Percentiles rank a stretch among this genome's conserved stretches.
phyloP scores from a whole-genome alignment of 202 grass and related monocot species.

The Musa balbisiana region DNA sequence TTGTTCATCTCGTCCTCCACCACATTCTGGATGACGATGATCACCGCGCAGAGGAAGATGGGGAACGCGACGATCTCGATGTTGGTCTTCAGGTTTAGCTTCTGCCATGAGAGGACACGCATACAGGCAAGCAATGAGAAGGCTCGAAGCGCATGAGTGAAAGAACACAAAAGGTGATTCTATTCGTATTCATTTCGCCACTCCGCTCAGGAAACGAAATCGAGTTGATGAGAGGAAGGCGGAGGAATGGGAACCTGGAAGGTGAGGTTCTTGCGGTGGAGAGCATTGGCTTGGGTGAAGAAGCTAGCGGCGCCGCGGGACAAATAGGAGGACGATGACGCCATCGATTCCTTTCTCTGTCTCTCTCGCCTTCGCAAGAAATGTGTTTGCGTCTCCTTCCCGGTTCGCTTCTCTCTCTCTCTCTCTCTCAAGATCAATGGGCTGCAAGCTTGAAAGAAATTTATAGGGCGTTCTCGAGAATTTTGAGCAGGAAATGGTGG shows the following conservation, averaged over 20 bases:
- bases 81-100: conserved; percentile 78
- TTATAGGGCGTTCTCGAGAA: too few relatives aligned
- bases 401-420: too few relatives aligned
- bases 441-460: too few relatives aligned
- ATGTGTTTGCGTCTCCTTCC: too few relatives aligned
- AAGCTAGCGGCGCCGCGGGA: conserved; percentile 45
- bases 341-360: not conserved
- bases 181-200: too few relatives aligned
- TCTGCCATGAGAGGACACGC: conserved; percentile 22
- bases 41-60: conserved; percentile 54
- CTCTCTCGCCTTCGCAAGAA: not conserved
- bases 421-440: too few relatives aligned
- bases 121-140: too few relatives aligned
- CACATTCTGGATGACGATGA: conserved; percentile 41
- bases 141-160: not conserved
- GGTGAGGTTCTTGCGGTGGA: conserved; percentile 92
- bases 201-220: not conserved
- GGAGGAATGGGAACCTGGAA: conserved; percentile 44
- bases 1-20: conserved; percentile 56
- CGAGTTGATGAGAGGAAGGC: not conserved
- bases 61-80: conserved; percentile 54
- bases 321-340: not conserved
- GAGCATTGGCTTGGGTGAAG: conserved; percentile 76
- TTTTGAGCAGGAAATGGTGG: too few relatives aligned
- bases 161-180: not conserved